Conservation (phyloP, 257 asterid genomes). For the Solanum raphanifolium region DNA sequence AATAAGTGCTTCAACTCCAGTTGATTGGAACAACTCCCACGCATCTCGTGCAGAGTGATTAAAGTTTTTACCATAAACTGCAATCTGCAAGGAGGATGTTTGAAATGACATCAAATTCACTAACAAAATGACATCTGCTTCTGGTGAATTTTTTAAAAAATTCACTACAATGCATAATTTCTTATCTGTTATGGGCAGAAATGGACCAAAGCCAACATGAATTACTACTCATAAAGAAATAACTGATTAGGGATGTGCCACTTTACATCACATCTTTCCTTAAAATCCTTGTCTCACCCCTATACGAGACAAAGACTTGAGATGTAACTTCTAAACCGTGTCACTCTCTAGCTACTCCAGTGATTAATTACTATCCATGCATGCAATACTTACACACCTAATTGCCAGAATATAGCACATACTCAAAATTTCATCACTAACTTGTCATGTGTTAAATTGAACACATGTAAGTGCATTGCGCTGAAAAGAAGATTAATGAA, state of each 20-base stretch:
- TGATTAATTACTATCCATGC: not conserved
- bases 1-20: constrained; percentile 90
- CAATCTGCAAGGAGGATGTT: constrained; percentile 46
- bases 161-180: not conserved
- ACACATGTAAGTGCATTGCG: not conserved
- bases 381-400: not conserved
- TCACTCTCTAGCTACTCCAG: not conserved
- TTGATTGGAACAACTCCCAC: constrained; percentile 94
- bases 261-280: not conserved
- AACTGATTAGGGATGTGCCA: not conserved
- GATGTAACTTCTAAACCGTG: not conserved
- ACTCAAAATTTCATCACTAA: not conserved
- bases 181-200: not conserved
- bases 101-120: not conserved
- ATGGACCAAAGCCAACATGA: not conserved
- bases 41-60: constrained; percentile 97
- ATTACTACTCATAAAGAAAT: not conserved
- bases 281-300: not conserved
- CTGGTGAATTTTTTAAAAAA: not conserved
- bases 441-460: not conserved
- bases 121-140: not conserved
- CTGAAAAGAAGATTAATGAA: not conserved
- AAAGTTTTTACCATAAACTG: constrained; percentile 86
- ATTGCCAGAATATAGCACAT: not conserved
- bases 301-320: not conserved